These are phyloP conservation scores for Amanita fuliginea DNA, from an alignment of 768 basidiomycete species.

Conservation along the genomic window DNA sequence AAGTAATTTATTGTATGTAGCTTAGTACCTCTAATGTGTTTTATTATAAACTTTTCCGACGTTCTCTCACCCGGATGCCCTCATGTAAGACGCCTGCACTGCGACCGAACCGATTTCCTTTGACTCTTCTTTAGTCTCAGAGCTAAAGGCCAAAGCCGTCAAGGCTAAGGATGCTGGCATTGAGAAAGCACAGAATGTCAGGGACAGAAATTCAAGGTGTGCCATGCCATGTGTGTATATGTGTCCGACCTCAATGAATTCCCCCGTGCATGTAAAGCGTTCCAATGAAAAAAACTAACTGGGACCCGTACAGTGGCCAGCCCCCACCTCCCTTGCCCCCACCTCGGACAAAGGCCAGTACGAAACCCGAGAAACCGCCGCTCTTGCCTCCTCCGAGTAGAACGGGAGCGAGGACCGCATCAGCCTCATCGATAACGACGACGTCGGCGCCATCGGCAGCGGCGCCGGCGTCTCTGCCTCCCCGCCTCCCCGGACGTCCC, in stretches of 20 bases:
- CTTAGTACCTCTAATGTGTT: background rate
- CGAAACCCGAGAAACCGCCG: slow-evolving; percentile 17
- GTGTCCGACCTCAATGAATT: no score
- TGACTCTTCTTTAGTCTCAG: slow-evolving; percentile 34
- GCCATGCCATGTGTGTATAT: no score
- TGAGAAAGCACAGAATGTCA: slow-evolving; percentile 39
- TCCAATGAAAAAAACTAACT: slow-evolving; percentile 50
- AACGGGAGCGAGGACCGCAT: slow-evolving; percentile 10
- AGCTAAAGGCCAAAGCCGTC: slow-evolving; percentile 52
- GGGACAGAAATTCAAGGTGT: slow-evolving; percentile 44
- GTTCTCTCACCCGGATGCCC: slow-evolving; percentile 17
- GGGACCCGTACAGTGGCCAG: slow-evolving; percentile 50
- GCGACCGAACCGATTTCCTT: no score
- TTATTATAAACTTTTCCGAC: background rate
- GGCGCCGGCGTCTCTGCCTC: background rate
- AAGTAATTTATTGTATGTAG: slow-evolving; percentile 4
- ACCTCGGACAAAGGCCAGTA: slow-evolving; percentile 21
- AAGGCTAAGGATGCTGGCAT: slow-evolving; percentile 50
- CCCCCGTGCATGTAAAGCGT: no score
- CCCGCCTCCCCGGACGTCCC: background rate
- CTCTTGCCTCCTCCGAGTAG: slow-evolving; percentile 27
- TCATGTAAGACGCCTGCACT: slow-evolving; percentile 18
- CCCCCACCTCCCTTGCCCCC: slow-evolving; percentile 40
- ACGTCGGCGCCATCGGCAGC: background rate
- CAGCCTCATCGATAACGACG: no score